These are phyloP conservation scores for Pachysandra terminalis DNA, from an alignment of 164 flowering plant genomes.

Conservation along the genomic window DNA sequence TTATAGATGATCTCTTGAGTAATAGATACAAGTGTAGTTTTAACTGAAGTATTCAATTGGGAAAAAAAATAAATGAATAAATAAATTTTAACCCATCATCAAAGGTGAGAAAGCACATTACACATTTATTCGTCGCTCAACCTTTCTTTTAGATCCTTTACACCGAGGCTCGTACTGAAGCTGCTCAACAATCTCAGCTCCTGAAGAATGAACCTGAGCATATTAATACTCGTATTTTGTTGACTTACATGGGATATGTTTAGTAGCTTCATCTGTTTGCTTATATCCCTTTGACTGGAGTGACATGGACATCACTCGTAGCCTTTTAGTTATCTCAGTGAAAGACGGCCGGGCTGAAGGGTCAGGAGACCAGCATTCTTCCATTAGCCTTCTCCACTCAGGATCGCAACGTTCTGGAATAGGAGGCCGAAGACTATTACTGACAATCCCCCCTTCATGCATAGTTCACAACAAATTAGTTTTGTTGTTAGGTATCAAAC, in stretches of 20 bases:
- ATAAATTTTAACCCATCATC: constrained; percentile 1
- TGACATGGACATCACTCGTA: constrained; percentile 53
- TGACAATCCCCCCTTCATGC: constrained; percentile 73
- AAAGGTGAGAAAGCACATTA: constrained; percentile 1
- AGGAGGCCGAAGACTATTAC: constrained; percentile 66
- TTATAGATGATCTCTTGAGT: no score
- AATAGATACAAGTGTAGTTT: no score
- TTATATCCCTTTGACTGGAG: constrained; percentile 33
- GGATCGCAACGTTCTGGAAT: constrained; percentile 71
- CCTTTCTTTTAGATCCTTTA: background rate
- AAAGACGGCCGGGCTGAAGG: constrained; percentile 72
- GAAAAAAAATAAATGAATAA: background rate
- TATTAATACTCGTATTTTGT: background rate
- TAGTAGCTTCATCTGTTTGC: constrained; percentile 16
- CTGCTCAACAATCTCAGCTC: background rate
- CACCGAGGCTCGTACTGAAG: background rate
- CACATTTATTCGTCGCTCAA: background rate
- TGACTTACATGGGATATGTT: constrained; percentile 6
- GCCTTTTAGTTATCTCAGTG: constrained; percentile 58
- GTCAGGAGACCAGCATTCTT: constrained; percentile 81
- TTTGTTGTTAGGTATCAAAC: background rate
- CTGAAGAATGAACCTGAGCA: background rate
- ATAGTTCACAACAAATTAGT: background rate
- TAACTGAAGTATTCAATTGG: background rate
- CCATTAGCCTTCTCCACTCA: constrained; percentile 77